Conservation (phyloP, 257 asterid genomes). For the Verbascum thapsus region DNA sequence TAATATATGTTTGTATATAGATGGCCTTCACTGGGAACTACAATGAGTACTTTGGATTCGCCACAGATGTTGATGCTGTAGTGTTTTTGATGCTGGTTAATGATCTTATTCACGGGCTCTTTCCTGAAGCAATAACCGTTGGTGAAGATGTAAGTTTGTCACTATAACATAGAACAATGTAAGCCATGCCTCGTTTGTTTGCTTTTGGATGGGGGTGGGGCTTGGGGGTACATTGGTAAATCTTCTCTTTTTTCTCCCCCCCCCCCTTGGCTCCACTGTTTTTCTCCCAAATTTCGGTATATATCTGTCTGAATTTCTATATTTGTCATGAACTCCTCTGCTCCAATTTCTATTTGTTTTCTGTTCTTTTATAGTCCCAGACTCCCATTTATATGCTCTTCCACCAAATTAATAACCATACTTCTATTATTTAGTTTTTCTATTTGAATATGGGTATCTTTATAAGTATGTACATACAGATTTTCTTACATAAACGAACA, state of each 20-base stretch:
- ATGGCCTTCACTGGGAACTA: conserved; percentile 91
- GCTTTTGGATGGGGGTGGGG: neutral
- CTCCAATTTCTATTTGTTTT: conserved; percentile 14
- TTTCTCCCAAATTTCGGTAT: neutral
- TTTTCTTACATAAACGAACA: neutral
- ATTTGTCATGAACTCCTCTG: neutral
- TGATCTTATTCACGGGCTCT: conserved; percentile 90
- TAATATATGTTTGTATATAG: conserved; percentile 45
- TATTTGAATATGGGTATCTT: neutral
- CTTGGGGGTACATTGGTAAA: conserved; percentile 3
- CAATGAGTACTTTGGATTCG: conserved; percentile 75
- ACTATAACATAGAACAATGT: conserved; percentile 17
- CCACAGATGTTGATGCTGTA: conserved; percentile 96
- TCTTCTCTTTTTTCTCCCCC: neutral
- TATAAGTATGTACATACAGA: neutral
- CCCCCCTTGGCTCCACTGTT: neutral
- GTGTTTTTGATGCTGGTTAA: conserved; percentile 95
- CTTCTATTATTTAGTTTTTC: neutral
- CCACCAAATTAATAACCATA: neutral
- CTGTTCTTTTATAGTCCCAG: neutral
- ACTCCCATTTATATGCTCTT: conserved; percentile 7
- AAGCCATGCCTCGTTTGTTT: neutral
- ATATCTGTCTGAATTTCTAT: neutral
- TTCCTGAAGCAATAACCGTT: conserved; percentile 78
- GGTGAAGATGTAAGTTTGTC: conserved; percentile 91